Evolutionary conservation across 2,329 filamentous ascomycete species (phyloP), one percentile per base, ranked within the genome.

Genomic region (Monascus ruber): DNA sequence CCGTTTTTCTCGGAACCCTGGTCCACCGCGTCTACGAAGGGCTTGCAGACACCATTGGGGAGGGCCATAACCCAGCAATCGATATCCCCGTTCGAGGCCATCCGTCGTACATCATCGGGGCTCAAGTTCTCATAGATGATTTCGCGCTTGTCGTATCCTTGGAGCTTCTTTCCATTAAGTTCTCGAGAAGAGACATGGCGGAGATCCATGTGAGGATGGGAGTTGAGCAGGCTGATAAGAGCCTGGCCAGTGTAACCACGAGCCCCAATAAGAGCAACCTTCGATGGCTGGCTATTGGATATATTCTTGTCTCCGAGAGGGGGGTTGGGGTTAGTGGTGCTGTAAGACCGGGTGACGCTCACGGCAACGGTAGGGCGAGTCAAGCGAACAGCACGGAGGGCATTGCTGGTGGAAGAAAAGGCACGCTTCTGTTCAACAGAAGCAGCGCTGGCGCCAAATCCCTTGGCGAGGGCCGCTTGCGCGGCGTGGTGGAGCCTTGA

Each of bases 11-110:
- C 74, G 42, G 77, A 77, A 27, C 74, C 77, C 54, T 82, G 74
- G 51, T 88, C 77, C 38, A 96, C 77, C 5, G 89, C 89, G 47
- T 96, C 85, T 6, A 96, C 83, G 51, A 83, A 98, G 0, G 91
- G 88, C 67, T 87, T 84, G 76, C 86, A 95, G 36, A 94, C 86
- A 44, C 85, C 85, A 56, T 96, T 98, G 34, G 89, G 91, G 26
- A 96, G 77, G 29, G 91, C 91, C 85, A 96, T 91, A 34, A 96
- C 85, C 88, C 88, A 96, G 66, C 85, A 91, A 68, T 96, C 89
- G 36, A 96, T 80, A 54, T 88, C 77, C 37, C 84, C 83, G 27
- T 81, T 78, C 59, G 83, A 80, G 46, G 91, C 85, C 76, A 96
- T 85, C 42, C 79, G 74, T 46, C 79, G 78, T 8, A 94, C 81